Percentiles rank a stretch among this genome's conserved stretches.
Evolutionary conservation across 441 rosid genomes (phyloP).

Genomic region (Kokia cookei): DNA sequence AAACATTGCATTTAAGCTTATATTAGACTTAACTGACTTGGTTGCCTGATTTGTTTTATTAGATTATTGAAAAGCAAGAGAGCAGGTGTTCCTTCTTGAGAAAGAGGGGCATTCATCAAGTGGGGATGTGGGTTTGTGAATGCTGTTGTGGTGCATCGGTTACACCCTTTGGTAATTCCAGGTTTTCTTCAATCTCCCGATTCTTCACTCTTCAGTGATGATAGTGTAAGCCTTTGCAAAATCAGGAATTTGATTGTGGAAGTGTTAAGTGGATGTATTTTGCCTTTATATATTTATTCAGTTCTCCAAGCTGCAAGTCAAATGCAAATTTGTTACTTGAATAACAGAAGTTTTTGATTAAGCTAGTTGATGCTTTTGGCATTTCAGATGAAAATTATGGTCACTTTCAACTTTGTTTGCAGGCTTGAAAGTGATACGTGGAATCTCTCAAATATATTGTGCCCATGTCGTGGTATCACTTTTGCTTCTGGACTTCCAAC

Average conservation of each 20-base stretch:
- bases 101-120: slow-evolving; percentile 52
- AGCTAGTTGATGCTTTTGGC: not conserved
- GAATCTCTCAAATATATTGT: slow-evolving; percentile 51
- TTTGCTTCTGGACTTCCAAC: slow-evolving; percentile 12
- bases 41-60: not conserved
- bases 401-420: slow-evolving; percentile 6
- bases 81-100: slow-evolving; percentile 68
- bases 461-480: slow-evolving; percentile 66
- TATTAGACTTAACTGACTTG: not conserved
- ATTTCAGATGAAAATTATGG: not conserved
- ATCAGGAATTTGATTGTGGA: not conserved
- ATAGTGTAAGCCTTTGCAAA: not conserved
- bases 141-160: slow-evolving; percentile 44
- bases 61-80: slow-evolving; percentile 44
- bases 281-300: not conserved
- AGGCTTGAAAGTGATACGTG: slow-evolving; percentile 41
- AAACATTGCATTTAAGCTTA: not conserved
- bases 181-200: slow-evolving; percentile 27
- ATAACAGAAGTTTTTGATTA: not conserved
- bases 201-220: not conserved
- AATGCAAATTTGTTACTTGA: not conserved
- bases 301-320: not conserved
- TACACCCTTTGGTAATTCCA: slow-evolving; percentile 13
- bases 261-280: not conserved
- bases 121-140: slow-evolving; percentile 76